Percentiles rank a stretch among this genome's conserved stretches.
phyloP scores from a whole-genome alignment of 805 yeast species.

The Ogataea philodendri region DNA sequence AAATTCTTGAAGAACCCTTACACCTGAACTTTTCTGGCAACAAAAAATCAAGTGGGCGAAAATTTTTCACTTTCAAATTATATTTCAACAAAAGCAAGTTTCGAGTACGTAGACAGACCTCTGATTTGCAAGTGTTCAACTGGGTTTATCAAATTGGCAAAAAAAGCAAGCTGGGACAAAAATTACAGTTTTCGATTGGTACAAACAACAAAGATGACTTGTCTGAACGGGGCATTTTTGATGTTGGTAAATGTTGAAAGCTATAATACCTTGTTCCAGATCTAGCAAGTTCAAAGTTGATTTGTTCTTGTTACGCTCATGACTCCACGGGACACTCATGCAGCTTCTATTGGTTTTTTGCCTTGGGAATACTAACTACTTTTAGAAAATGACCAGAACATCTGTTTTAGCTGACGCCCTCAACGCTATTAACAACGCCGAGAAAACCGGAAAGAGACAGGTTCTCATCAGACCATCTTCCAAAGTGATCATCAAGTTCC shows the following conservation, averaged over 20 bases:
- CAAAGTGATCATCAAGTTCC: slow-evolving; percentile 96
- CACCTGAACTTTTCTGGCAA: too few relatives aligned
- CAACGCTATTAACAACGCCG: slow-evolving; percentile 98
- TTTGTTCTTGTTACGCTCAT: slow-evolving; percentile 36
- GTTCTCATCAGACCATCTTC: slow-evolving; percentile 97
- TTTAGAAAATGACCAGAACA: slow-evolving; percentile 84
- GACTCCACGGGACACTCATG: slow-evolving; percentile 53
- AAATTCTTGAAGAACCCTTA: slow-evolving; percentile 1
- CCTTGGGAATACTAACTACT: slow-evolving; percentile 30
- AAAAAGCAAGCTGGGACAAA: slow-evolving; percentile 34
- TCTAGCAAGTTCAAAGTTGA: background rate
- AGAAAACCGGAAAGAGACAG: slow-evolving; percentile 99
- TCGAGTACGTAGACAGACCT: slow-evolving; percentile 9
- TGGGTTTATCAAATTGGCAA: slow-evolving; percentile 9
- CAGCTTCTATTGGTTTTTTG: slow-evolving; percentile 37
- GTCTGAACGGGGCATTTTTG: slow-evolving; percentile 5
- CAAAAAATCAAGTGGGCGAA: too few relatives aligned
- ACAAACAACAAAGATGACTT: slow-evolving; percentile 14
- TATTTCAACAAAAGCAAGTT: slow-evolving; percentile 3
- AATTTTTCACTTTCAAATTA: slow-evolving; percentile 6
- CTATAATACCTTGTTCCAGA: slow-evolving; percentile 24
- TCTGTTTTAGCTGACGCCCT: slow-evolving; percentile 99
- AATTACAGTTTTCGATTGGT: slow-evolving; percentile 28
- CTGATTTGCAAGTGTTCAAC: slow-evolving; percentile 11
- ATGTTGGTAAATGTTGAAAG: slow-evolving; percentile 11